Evolutionary conservation across 202 grass and related monocot genomes (phyloP).

Genomic region (Saccharum hybrid): DNA sequence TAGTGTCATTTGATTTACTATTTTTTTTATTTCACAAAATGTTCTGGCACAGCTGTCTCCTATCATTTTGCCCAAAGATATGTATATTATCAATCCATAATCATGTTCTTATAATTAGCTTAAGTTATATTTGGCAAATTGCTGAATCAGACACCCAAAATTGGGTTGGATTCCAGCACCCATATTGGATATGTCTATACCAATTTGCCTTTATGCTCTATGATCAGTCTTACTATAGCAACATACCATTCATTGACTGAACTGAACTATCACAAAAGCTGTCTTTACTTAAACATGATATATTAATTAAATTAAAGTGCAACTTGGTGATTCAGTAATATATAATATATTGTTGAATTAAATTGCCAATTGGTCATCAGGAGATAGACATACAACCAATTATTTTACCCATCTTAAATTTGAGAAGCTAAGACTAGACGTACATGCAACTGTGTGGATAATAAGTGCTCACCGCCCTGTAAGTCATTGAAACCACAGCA

Average conservation of each 20-base stretch:
- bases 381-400: background rate
- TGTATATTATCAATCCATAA: slow-evolving; percentile 4
- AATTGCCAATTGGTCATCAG: background rate
- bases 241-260: slow-evolving; percentile 5
- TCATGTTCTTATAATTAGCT: slow-evolving; percentile 17
- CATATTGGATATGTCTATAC: background rate
- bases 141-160: background rate
- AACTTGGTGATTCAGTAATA: slow-evolving; percentile 4
- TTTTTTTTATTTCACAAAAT: background rate
- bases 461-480: background rate
- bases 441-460: background rate
- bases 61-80: slow-evolving; percentile 16
- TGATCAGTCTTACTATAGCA: background rate
- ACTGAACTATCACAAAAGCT: background rate
- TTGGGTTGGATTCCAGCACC: background rate
- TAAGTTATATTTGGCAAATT: background rate
- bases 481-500: slow-evolving; percentile 20
- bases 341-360: slow-evolving; percentile 3
- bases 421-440: background rate
- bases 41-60: background rate
- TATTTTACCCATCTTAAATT: slow-evolving; percentile 13
- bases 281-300: slow-evolving; percentile 8
- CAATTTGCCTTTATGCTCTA: background rate
- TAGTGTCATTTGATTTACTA: slow-evolving; percentile 12
- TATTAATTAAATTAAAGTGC: background rate